Base-by-base conservation (phyloP, 2,329 filamentous ascomycete genomes). In the Pyricularia sp. region DNA sequence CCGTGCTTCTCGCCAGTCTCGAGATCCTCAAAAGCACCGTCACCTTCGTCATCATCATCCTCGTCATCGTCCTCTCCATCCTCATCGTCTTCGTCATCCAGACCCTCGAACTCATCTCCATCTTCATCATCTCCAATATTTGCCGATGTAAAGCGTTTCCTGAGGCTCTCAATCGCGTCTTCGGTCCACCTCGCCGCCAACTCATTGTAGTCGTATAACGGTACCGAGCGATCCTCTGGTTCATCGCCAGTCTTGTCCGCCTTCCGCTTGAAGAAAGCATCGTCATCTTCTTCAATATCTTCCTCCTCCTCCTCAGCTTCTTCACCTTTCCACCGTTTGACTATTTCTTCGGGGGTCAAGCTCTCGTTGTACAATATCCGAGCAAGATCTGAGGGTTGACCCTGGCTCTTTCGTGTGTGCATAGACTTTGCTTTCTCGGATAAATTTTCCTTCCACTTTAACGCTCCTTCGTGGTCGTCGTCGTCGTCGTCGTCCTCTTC, bases 361-460 rank as follows among this genome's bases (percentile, higher is more conserved):
- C 87, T 85, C 53, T 90, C 84, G 70, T 97, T 90, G 75, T 99
- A 99, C 78, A 99, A 88, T 75, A 96, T 82, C 69, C 90, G 87
- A 0, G 91, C 91, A 33, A 99, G 83, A 71, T 97, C 93, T 16
- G 85, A 83, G 9, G 91, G 88, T 65, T 92, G 86, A 71, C 90
- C 96, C 19, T 88, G 84, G 57, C 85, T 84, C 67, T 84, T 86
- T 69, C 83, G 86, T 31, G 84, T 82, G 72, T 94, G 90, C 40
- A 93, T 78, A 65, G 82, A 84, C 67, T 83, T 84, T 1, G 93
- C 93, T 65, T 88, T 90, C 66, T 88, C 87, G 10, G 85, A 77
- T 73, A 99, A 84, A 70, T 96, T 93, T 28, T 89, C 85, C 75
- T 99, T 99, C 96, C 96, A 99, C 60, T 86, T 83, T 26, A 90